Conservation (phyloP, 495 filamentous ascomycete species). For the Podospora fimiseda region DNA sequence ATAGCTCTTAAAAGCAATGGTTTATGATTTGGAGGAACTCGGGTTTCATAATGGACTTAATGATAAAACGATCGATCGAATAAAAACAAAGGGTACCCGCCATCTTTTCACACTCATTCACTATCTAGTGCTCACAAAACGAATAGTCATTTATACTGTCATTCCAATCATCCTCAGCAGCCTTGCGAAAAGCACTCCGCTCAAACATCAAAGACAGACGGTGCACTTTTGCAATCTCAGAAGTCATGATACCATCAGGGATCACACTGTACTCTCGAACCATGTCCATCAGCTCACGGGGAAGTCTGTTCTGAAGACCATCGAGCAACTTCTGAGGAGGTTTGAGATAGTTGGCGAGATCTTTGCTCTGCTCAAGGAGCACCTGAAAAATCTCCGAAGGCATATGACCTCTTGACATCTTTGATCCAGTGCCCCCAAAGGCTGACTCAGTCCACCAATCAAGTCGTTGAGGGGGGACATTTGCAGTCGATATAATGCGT, state of each 20-base stretch:
- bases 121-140: constrained; percentile 20
- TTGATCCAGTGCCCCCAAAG: constrained; percentile 4
- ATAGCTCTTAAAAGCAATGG: too few species aligned
- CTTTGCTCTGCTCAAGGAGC: constrained; percentile 34
- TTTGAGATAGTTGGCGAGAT: constrained; percentile 7
- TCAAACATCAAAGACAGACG: constrained; percentile 45
- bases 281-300: constrained; percentile 36
- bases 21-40: too few species aligned
- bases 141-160: not conserved
- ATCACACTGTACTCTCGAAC: constrained; percentile 22
- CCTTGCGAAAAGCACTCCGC: constrained; percentile 14
- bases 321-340: constrained; percentile 14
- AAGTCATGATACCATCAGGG: constrained; percentile 28
- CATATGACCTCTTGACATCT: constrained; percentile 7
- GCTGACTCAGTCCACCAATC: constrained; percentile 37
- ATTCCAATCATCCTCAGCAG: constrained; percentile 2
- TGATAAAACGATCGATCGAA: too few species aligned
- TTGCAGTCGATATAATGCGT: constrained; percentile 47
- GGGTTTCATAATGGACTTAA: too few species aligned
- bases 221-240: constrained; percentile 41
- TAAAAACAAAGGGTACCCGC: too few species aligned
- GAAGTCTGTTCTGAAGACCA: constrained; percentile 19
- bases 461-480: constrained; percentile 48
- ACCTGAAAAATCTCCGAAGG: constrained; percentile 26
- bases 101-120: too few species aligned